Base-by-base conservation (phyloP, 78 protist species). In the Salpingoeca rosetta region DNA sequence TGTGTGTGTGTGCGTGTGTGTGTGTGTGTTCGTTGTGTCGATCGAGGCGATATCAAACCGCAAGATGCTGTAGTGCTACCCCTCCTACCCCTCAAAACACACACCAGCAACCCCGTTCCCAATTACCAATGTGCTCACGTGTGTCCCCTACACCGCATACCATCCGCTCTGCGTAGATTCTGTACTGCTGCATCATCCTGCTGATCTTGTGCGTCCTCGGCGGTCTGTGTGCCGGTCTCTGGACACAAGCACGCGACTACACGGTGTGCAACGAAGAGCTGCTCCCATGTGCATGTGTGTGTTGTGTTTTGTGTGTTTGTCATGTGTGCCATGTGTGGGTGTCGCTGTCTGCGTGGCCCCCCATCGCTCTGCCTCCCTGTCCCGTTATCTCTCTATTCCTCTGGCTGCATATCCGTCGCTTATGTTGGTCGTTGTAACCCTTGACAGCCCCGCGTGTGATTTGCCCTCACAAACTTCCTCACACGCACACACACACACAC, bases 171-270 rank as follows among this genome's bases (percentile, higher is more conserved):
- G 7, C 7, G 7, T 17, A 51, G 65, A 51, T 51, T 17, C 65
- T 51, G 65, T 51, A 51, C 65, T 51, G 65, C 65, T 51, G 65
- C 65, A 11, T 84, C 38, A 28, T 84, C 26, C 25, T 84, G 72
- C 11, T 73, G 77, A 36, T 65, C 44, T 65, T 84, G 86, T 65
- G 86, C 35, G 75, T 76, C 7, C 11, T 36, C 38, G 27, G 86
- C 0, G 86, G 76, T 51, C 7, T 51, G 7, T 7, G 65, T 51
- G 65, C 65, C 65, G 65, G 65, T 51, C 31, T 51, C 17, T 51
- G 65, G 65, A 51, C 7, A 17, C 17, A 7, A 17, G 65, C 7
- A 7, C 65, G 65, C 17, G 65, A 51, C 65, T 51, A 17, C 31
- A 51, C 7, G 65, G 65, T 51, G n/a, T n/a, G n/a, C n/a, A n/a